These are phyloP conservation scores for Cantharellus cinnabarinus DNA, from an alignment of 768 basidiomycete species.

Conservation along the genomic window DNA sequence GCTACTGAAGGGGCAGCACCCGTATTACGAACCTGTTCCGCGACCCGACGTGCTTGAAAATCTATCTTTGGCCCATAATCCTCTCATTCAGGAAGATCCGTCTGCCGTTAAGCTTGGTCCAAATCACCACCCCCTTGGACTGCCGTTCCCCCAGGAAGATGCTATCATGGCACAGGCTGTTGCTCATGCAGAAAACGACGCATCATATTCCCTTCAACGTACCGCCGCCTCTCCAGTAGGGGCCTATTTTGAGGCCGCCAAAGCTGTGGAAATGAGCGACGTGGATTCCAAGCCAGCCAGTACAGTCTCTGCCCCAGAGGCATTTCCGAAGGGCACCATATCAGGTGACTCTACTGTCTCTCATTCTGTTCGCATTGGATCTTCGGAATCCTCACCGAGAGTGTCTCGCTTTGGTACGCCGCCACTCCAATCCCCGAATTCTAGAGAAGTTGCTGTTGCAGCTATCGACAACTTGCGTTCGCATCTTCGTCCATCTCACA, in stretches of 20 bases:
- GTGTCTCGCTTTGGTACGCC: no score
- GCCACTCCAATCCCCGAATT: no score
- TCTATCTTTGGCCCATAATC: not conserved
- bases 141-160: not conserved
- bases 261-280: not conserved
- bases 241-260: not conserved
- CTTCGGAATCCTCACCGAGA: no score
- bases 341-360: no score
- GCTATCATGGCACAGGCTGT: not conserved
- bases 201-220: not conserved
- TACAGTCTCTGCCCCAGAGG: no score
- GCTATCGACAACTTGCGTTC: no score
- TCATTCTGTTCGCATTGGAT: no score
- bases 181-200: not conserved
- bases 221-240: not conserved
- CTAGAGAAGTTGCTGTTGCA: no score
- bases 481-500: no score
- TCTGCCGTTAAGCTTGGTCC: not conserved
- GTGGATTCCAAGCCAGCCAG: no score
- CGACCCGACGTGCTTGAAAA: not conserved
- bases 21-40: not conserved
- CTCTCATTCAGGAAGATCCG: not conserved
- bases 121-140: not conserved
- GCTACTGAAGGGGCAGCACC: not conserved
- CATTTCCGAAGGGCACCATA: no score